Evolutionary conservation across 805 yeast species (phyloP).

Genomic region (Scheffersomyces lignosus): DNA sequence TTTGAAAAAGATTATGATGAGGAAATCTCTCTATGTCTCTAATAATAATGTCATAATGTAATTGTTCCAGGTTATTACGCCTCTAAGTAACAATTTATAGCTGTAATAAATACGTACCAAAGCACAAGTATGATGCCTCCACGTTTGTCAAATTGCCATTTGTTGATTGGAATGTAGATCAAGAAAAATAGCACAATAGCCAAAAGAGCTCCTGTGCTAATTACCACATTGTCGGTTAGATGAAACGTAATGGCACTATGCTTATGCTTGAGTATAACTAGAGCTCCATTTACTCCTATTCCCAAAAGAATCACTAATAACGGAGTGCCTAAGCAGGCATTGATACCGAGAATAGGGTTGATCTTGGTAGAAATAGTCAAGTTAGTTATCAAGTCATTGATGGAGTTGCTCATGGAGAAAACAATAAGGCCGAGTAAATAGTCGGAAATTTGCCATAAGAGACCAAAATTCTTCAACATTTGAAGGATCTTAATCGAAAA

Average conservation of each 20-base stretch:
- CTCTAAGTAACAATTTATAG: constrained; percentile 14
- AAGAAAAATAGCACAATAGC: constrained; percentile 21
- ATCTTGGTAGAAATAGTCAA: constrained; percentile 43
- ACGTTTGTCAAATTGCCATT: constrained; percentile 33
- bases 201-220: constrained; percentile 27
- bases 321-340: constrained; percentile 57
- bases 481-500: constrained; percentile 25
- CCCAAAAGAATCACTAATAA: constrained; percentile 49
- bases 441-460: constrained; percentile 44
- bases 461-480: constrained; percentile 45
- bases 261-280: constrained; percentile 4
- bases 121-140: constrained; percentile 25
- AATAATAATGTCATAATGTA: constrained; percentile 1
- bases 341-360: constrained; percentile 42
- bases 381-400: constrained; percentile 54
- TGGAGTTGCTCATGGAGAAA: constrained; percentile 50
- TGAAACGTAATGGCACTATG: constrained; percentile 14
- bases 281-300: constrained; percentile 45
- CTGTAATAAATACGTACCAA: constrained; percentile 22
- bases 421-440: constrained; percentile 49
- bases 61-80: constrained; percentile 3
- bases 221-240: constrained; percentile 20
- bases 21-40: constrained; percentile 4
- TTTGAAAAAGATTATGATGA: constrained; percentile 5
- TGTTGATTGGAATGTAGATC: constrained; percentile 29